These are phyloP conservation scores for Lentinula aciculospora DNA, from an alignment of 768 basidiomycete genomes.

Conservation along the genomic window DNA sequence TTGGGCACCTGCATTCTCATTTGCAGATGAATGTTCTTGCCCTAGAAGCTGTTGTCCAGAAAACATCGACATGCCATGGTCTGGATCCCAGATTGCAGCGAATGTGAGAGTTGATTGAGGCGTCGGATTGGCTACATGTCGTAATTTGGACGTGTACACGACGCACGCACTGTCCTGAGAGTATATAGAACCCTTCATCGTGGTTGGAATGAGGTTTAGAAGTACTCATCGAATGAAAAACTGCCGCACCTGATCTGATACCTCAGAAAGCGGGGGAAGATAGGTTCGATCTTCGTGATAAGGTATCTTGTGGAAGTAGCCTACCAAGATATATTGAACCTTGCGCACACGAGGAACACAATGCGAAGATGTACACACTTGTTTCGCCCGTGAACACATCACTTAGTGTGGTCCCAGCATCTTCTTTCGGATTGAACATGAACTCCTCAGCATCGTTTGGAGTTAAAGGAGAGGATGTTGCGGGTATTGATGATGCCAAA, in stretches of 20 bases:
- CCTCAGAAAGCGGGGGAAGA: slow-evolving; percentile 6
- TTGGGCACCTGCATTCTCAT: neutral
- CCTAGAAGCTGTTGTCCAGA: slow-evolving; percentile 36
- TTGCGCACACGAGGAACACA: neutral
- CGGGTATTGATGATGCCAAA: slow-evolving; percentile 6
- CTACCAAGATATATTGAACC: neutral
- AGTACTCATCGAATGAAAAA: neutral
- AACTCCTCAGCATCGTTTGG: neutral
- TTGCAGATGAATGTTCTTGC: neutral
- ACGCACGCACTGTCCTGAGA: slow-evolving; percentile 9
- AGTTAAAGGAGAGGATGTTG: slow-evolving; percentile 4
- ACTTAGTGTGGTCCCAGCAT: neutral
- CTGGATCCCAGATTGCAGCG: slow-evolving; percentile 44
- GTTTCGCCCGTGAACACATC: neutral
- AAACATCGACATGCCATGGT: slow-evolving; percentile 44
- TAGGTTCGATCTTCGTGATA: neutral
- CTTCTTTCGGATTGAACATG: neutral
- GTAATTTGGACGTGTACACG: neutral
- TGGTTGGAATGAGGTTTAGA: neutral
- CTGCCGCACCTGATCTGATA: slow-evolving; percentile 2
- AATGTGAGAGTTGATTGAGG: slow-evolving; percentile 43
- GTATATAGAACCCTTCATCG: slow-evolving; percentile 7
- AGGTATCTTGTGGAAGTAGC: neutral
- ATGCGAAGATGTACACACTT: neutral
- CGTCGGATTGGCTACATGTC: slow-evolving; percentile 6